phyloP scores from a whole-genome alignment of 768 basidiomycete genomes.

The Suillus paluster region DNA sequence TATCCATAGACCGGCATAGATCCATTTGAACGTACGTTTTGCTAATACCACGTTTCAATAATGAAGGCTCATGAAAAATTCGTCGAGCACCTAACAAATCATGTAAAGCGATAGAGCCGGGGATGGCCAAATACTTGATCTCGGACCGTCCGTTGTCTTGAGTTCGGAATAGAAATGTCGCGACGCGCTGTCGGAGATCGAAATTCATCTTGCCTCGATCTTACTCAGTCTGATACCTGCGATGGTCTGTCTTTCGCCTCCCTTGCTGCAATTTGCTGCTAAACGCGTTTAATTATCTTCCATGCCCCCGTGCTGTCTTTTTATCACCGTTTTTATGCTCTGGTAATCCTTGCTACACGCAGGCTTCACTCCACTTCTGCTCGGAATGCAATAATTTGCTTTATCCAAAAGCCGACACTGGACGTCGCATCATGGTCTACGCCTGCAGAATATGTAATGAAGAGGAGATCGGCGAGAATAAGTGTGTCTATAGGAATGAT shows the following conservation, averaged over 20 bases:
- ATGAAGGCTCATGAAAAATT: background rate
- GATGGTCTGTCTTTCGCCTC: conserved; percentile 30
- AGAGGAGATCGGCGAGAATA: conserved; percentile 84
- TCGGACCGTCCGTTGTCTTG: background rate
- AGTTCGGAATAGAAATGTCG: background rate
- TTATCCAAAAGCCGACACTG: conserved; percentile 90
- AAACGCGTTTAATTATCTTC: conserved; percentile 1
- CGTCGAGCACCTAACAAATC: background rate
- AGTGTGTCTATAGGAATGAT: conserved; percentile 93
- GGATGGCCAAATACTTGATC: background rate
- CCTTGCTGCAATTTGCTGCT: conserved; percentile 18
- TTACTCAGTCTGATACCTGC: background rate
- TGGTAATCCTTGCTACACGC: background rate
- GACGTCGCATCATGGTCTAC: conserved; percentile 85
- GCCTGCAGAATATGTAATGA: conserved; percentile 90
- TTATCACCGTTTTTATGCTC: background rate
- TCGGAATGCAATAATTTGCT: conserved; percentile 95
- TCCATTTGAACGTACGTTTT: conserved; percentile 19
- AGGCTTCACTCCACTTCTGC: conserved; percentile 91
- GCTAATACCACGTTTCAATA: conserved; percentile 17
- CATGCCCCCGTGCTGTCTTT: background rate
- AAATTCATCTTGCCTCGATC: conserved; percentile 24
- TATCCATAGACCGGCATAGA: conserved; percentile 31
- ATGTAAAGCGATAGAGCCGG: background rate
- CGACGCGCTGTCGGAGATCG: conserved; percentile 28